Percentiles rank a stretch among this genome's conserved stretches.
These are phyloP conservation scores for Monosporozyma siamensis DNA, from an alignment of 805 yeast species.

Conservation along the genomic window DNA sequence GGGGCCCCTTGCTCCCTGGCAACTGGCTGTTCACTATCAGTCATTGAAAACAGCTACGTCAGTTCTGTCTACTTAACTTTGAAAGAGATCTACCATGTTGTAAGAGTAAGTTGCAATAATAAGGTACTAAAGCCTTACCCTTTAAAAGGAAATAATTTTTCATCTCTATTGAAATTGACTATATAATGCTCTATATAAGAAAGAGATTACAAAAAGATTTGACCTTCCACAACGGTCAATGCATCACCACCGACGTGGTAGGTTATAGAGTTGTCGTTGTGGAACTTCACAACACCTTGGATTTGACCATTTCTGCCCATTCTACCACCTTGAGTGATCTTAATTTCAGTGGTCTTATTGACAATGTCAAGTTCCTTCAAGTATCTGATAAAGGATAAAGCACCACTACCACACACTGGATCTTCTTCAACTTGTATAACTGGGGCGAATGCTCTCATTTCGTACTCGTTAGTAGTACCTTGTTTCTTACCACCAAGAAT, in stretches of 20 bases:
- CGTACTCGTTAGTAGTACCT: slow-evolving; percentile 25
- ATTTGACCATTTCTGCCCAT: slow-evolving; percentile 34
- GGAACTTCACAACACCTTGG: slow-evolving; percentile 16
- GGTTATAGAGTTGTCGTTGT: slow-evolving; percentile 6
- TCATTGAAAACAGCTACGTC: no score
- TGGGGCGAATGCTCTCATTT: slow-evolving; percentile 40
- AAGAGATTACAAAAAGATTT: slow-evolving; percentile 5
- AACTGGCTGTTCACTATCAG: no score
- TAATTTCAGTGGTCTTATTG: slow-evolving; percentile 13
- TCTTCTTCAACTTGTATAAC: slow-evolving; percentile 35
- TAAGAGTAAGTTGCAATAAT: no score
- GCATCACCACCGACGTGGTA: slow-evolving; percentile 36
- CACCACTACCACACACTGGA: slow-evolving; percentile 50
- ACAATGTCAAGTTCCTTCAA: slow-evolving; percentile 20
- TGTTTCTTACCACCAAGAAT: slow-evolving; percentile 32
- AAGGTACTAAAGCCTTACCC: no score
- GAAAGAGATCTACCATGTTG: no score
- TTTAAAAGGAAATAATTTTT: no score
- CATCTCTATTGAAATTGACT: no score
- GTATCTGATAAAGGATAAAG: slow-evolving; percentile 27
- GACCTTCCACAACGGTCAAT: slow-evolving; percentile 32
- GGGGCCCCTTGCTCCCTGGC: no score
- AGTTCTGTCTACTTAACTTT: no score
- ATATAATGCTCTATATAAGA: no score
- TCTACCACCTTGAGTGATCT: slow-evolving; percentile 33